Evolutionary conservation across 108 stramenopile genomes (phyloP), one percentile per base, ranked within the genome.

Genomic region (Pseudonitzschia pungens): DNA sequence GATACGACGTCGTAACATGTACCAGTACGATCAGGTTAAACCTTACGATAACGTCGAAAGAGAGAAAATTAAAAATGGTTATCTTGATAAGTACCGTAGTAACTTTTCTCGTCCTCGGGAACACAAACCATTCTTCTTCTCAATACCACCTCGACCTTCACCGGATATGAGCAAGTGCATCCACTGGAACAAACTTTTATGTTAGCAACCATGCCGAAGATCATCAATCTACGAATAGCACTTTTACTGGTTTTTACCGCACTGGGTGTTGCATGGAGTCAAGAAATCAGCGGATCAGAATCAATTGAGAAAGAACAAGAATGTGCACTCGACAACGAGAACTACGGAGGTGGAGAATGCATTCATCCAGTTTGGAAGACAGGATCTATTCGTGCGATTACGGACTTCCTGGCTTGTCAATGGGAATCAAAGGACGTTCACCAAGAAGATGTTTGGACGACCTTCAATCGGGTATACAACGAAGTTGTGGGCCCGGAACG

Each of bases 381-480:
- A 40, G 64, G 64, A 7, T 14, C n/a, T 15, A 18, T 24, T n/a
- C 4, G n/a, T 43, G 40, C 40, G 10, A 65, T 65, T 16, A 43
- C 40, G 4, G 33, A 65, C 10, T 41, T 33, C 20, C 41, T 65
- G 9, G 41, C 40, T 26, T 65, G 64, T 41, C 4, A 41, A 21
- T 65, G 64, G 40, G 64, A 65, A 21, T 42, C 64, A 33, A 43
- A 65, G 18, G 64, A 65, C 10, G 22, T 68, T 12, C 74, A 75
- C n/a, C 42, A 18, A n/a, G 56, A 56, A 24, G 53, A 48, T 11
- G 67, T 66, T 22, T 75, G 74, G 74, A 22, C 45, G 22, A 66
- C 55, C 7, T 75, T 75, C 26, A 65, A 65, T 33, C n/a, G 56
- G 14, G 42, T 54, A 8, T 75, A 75, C 1, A 28, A 54, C 18